Base-by-base conservation (phyloP, 352 stramenopile genomes). In the Pythium apleroticum region DNA sequence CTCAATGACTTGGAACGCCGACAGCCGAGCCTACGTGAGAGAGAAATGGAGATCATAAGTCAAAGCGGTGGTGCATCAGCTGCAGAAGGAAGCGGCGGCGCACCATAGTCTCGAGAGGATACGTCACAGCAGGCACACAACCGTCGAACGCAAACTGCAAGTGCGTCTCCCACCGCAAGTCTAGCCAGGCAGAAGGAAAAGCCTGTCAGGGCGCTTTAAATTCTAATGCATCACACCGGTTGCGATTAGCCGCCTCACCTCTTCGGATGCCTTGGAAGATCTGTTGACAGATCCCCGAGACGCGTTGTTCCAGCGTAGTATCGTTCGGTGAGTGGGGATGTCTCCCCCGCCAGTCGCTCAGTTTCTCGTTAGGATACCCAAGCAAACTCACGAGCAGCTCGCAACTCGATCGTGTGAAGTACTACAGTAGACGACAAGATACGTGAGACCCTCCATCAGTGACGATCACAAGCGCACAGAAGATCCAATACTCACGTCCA, bases 321-420 rank as follows among this genome's bases (percentile, higher is more conserved):
- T n/a, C 19, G 33, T 9, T 17, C 12, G 7, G 17, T 11, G 49
- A 12, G 0, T 37, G 20, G 0, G 53, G 22, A 14, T 59, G 56
- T 9, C 28, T 27, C 37, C 8, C 33, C 1, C 12, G 39, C 73
- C 73, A 80, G 20, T 60, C 50, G 6, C 28, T 49, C 3, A 89
- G 60, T 52, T 78, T 86, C 27, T 65, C 37, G 45, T 73, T 64
- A 7, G 78, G 78, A 37, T 84, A 84, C 28, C 78, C 80, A 20
- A 89, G 73, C 1, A 87, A 37, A 57, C 78, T 84, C 30, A 89
- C 50, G 30, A 88, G 35, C 22, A 89, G 52, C 58, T 80, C 68
- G 45, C 78, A 88, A 49, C 76, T 86, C 28, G 76, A 85, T 7
- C 66, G 53, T 1, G 76, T 78, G 57, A 81, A 89, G 65, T 82